A percentile compares a stretch with the other conserved stretches of the same genome.
Conservation (phyloP, 1,284 basidiomycete species). For the Tausonia pullulans region DNA sequence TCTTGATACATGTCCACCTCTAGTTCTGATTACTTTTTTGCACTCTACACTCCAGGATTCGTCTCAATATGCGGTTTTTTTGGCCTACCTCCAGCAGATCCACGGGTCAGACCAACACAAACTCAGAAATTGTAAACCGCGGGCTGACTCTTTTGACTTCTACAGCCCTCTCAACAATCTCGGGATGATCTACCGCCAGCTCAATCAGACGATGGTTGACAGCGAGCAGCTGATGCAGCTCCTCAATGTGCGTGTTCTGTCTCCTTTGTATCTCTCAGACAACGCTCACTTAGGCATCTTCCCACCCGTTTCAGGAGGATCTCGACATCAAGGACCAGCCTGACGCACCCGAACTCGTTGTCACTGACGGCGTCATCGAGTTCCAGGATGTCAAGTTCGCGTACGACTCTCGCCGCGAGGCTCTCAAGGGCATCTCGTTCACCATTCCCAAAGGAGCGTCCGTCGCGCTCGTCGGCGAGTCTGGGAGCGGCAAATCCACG, state of each 20-base stretch:
- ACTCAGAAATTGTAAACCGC: too few relatives aligned
- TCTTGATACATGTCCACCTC: too few relatives aligned
- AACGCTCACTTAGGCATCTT: background rate
- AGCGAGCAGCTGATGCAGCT: slow-evolving; percentile 64
- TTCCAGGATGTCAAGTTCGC: slow-evolving; percentile 74
- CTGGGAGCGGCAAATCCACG: slow-evolving; percentile 70
- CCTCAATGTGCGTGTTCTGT: slow-evolving; percentile 33
- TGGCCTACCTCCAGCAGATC: slow-evolving; percentile 61
- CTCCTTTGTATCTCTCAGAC: background rate
- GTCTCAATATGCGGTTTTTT: slow-evolving; percentile 41
- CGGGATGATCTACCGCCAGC: slow-evolving; percentile 55
- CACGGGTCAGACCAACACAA: too few relatives aligned
- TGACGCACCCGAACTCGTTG: slow-evolving; percentile 57
- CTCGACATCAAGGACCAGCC: slow-evolving; percentile 71
- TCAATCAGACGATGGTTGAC: slow-evolving; percentile 61
- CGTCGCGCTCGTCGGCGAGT: slow-evolving; percentile 71
- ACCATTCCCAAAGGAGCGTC: slow-evolving; percentile 66
- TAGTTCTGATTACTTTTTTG: too few relatives aligned
- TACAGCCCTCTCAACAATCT: slow-evolving; percentile 62
- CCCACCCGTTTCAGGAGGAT: slow-evolving; percentile 41
- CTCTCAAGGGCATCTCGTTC: slow-evolving; percentile 68
- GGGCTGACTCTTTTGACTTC: slow-evolving; percentile 24
- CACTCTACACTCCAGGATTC: too few relatives aligned
- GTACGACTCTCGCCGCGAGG: slow-evolving; percentile 63
- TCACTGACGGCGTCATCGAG: slow-evolving; percentile 66